Evolutionary conservation across 345 rosid species (phyloP), one percentile per base, ranked within the genome.

Genomic region (Populus euphratica): DNA sequence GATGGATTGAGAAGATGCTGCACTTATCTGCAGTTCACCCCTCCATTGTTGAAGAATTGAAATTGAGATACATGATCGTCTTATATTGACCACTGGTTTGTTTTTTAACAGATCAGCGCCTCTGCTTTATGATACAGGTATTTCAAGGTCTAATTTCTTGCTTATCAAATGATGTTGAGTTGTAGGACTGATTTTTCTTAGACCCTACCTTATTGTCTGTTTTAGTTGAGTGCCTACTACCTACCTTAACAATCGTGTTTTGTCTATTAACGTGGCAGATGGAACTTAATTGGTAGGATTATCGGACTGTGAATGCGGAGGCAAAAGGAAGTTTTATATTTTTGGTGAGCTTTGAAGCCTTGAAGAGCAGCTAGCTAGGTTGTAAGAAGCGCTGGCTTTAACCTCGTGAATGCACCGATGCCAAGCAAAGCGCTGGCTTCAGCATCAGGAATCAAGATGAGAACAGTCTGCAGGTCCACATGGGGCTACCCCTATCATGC

Each of bases 221-320:
- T 72, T 10, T 36, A 72, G 14, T 54, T 13, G 14, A 52, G 31
- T 50, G 2, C 59, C 23, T 52, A 52, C 9, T 47, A 14, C 49
- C 49, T 44, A 10, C 5, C 49, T 39, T 39, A 6, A 69, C 36
- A 2, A 25, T 6, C 59, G 27, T 54, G 50, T n/a, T 10, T 39
- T 76, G 38, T 76, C 29, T 56, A 50, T 76, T n/a, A 11, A 16
- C 38, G 12, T 69, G 68, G 27, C 68, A 68, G 73, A 54, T 76
- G 33, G 20, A 39, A 66, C 14, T 14, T 38, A 47, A 29, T 68
- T 13, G 17, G 39, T n/a, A 21, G 59, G 29, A 20, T 47, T 23
- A 7, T 8, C 27, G 38, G 39, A 6, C 16, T 18, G 70, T n/a
- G 25, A 27, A 23, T 29, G 61, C 25, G n/a, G 25, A 29, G 56